Evolutionary conservation across 2,329 filamentous ascomycete species (phyloP).

Genomic region (Colletotrichum echinochloae): DNA sequence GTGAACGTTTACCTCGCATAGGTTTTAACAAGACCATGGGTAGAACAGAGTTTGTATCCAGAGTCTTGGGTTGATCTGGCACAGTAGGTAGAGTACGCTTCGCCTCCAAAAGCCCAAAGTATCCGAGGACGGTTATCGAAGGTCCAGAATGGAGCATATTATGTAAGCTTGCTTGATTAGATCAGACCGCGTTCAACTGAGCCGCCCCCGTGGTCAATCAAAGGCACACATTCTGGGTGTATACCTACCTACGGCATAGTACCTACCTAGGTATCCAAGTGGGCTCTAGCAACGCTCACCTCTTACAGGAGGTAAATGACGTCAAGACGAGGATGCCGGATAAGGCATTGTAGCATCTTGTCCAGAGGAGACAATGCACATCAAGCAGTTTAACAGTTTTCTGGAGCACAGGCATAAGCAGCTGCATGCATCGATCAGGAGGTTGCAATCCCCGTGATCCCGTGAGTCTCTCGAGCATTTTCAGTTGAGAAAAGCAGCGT

Average conservation of each 20-base stretch:
- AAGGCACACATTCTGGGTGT: too few relatives aligned
- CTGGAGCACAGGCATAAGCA: conserved; percentile 30
- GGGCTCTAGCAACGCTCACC: conserved; percentile 19
- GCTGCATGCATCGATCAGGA: conserved; percentile 32
- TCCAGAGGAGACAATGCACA: conserved; percentile 27
- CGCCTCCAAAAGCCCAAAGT: neutral
- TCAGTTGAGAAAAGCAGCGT: neutral
- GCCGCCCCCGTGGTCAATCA: neutral
- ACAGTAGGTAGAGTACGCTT: too few relatives aligned
- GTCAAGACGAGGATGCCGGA: conserved; percentile 24
- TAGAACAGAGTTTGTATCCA: neutral
- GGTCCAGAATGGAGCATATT: conserved; percentile 17
- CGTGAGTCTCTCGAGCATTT: conserved; percentile 29
- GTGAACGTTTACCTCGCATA: neutral
- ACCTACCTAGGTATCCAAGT: too few relatives aligned
- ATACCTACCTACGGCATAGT: too few relatives aligned
- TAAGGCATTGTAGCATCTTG: conserved; percentile 23
- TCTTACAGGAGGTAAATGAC: conserved; percentile 35
- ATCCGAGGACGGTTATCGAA: conserved; percentile 30
- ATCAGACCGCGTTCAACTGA: conserved; percentile 1
- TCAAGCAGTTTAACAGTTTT: conserved; percentile 29
- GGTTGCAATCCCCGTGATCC: conserved; percentile 16
- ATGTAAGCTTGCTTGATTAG: conserved; percentile 16
- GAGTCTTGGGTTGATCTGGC: neutral
- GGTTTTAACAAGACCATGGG: neutral